Evolutionary conservation across 768 basidiomycete species (phyloP).

Genomic region (Boletus tylopilopsis): DNA sequence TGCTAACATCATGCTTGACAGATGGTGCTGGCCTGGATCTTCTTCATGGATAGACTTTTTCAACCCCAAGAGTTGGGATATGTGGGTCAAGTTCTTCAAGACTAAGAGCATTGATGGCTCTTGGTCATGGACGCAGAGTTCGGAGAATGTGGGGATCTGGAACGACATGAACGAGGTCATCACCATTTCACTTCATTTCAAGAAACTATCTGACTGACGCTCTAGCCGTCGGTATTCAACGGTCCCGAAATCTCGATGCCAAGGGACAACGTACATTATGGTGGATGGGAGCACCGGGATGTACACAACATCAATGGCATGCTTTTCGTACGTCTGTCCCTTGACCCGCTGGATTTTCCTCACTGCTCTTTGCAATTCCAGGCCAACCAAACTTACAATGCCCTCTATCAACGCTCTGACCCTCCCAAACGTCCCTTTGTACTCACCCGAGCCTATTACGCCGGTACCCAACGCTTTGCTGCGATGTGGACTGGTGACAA

Average conservation of each 20-base stretch:
- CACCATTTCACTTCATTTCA: not conserved
- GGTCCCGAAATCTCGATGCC: constrained; percentile 92
- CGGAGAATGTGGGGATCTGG: constrained; percentile 88
- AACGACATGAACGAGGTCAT: constrained; percentile 99
- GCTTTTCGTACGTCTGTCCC: constrained; percentile 62
- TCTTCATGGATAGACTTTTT: constrained; percentile 98
- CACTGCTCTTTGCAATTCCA: constrained; percentile 29
- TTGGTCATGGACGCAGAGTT: constrained; percentile 81
- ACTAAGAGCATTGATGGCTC: constrained; percentile 45
- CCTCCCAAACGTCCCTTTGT: constrained; percentile 89
- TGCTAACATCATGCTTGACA: not conserved
- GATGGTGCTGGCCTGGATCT: constrained; percentile 97
- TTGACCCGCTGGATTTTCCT: not conserved
- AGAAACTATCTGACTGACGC: not conserved
- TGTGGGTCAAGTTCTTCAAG: constrained; percentile 89
- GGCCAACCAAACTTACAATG: constrained; percentile 83
- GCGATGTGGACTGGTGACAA: constrained; percentile 99
- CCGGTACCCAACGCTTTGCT: constrained; percentile 92
- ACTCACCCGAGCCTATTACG: constrained; percentile 90
- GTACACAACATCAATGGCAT: constrained; percentile 98
- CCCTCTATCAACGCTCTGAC: constrained; percentile 68
- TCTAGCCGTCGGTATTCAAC: constrained; percentile 94
- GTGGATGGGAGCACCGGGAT: constrained; percentile 98
- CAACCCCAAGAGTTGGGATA: constrained; percentile 83
- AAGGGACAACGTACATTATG: constrained; percentile 76